phyloP scores from a whole-genome alignment of 345 rosid genomes.

The Pistacia atlantica region DNA sequence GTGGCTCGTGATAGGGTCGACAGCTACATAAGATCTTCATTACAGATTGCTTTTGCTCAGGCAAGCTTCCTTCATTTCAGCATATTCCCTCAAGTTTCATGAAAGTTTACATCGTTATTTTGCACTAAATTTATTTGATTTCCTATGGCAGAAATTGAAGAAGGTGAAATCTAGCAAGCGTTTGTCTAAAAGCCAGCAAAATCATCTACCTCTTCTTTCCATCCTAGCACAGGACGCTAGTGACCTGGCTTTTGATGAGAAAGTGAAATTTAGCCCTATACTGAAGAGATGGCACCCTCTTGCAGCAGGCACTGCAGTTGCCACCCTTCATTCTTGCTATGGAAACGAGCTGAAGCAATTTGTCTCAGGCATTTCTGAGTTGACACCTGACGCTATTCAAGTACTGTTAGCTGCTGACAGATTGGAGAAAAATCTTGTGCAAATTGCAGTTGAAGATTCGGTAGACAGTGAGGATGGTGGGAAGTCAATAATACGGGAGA shows the following conservation, averaged over 20 bases:
- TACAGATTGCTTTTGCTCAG: slow-evolving; percentile 76
- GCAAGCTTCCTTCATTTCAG: slow-evolving; percentile 41
- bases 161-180: slow-evolving; percentile 63
- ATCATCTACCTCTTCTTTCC: slow-evolving; percentile 73
- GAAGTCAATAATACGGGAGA: slow-evolving; percentile 90
- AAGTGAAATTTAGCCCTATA: slow-evolving; percentile 80
- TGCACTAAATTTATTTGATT: slow-evolving; percentile 23
- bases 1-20: slow-evolving; percentile 67
- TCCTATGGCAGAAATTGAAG: slow-evolving; percentile 63
- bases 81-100: slow-evolving; percentile 10
- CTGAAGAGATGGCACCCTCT: slow-evolving; percentile 94
- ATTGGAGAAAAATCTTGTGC: slow-evolving; percentile 97
- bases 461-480: slow-evolving; percentile 99
- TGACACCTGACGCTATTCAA: slow-evolving; percentile 90
- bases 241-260: slow-evolving; percentile 79
- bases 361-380: slow-evolving; percentile 67
- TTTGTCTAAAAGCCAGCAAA: slow-evolving; percentile 55
- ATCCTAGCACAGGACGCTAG: slow-evolving; percentile 84
- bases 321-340: slow-evolving; percentile 92
- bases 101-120: slow-evolving; percentile 4
- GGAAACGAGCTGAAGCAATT: slow-evolving; percentile 76
- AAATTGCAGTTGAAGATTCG: slow-evolving; percentile 93
- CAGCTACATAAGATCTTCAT: slow-evolving; percentile 76
- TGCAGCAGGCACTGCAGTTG: slow-evolving; percentile 92
- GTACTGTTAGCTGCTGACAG: slow-evolving; percentile 91